Base-by-base conservation (phyloP, 148 eudicot genomes). In the Mesembryanthemum crystallinum region DNA sequence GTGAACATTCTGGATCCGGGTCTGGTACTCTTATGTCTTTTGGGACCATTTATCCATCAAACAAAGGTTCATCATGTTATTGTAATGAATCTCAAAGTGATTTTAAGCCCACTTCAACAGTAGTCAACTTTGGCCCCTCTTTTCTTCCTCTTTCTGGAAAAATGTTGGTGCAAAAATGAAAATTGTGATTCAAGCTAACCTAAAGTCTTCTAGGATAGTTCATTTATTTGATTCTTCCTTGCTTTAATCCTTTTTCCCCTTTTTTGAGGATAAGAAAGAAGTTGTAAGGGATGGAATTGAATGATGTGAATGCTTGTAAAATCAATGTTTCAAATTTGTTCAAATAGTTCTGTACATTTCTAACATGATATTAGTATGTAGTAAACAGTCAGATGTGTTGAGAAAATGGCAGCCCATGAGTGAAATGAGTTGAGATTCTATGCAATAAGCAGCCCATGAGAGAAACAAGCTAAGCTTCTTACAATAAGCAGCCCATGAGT, bases 121-220 rank as follows among this genome's bases (percentile, higher is more conserved):
- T 71, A 71, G 77, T 81, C 80, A 81, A 72, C 77, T 80, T 54
- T 71, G 33, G 33, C 25, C 33, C 73, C 75, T 20, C 27, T 6
- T 71, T 72, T 76, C 45, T 76, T 24, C 73, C 45, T 80, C 71
- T 66, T 64, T 76, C 71, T 35, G 42, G 49, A 73, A 61, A 81
- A 42, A 69, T 27, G 30, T 29, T n/a, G 45, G 76, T 76, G 73
- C 17, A 24, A 67, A 8, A 30, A 27, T 21, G 77, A 58, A 81
- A 60, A 67, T 81, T 81, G 58, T 76, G 24, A 51, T 49, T 72
- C 80, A 81, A 81, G 83, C 77, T 68, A 43, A 42, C 79, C 39
- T 71, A 15, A 76, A 64, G 69, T 64, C 78, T 69, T 20, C 62
- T 37, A 37, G 5, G 14, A 8, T 39, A n/a, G n/a, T 9, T 39